Conservation (phyloP, 352 stramenopile species). For the Globisporangium radiosum region DNA sequence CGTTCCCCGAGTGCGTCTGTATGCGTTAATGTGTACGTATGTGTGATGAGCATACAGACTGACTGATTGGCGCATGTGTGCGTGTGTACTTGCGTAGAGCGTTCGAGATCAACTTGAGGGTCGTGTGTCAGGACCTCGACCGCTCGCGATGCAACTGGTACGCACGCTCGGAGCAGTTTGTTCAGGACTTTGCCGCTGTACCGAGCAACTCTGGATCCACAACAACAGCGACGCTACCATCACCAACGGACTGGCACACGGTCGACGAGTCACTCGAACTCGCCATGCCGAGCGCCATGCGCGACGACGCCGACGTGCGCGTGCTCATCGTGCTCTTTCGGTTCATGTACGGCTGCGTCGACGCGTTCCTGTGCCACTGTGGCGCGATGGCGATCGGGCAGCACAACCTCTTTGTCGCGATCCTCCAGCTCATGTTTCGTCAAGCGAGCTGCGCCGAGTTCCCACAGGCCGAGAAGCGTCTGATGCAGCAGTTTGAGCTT, state of each 20-base stretch:
- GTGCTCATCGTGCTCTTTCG: conserved; percentile 49
- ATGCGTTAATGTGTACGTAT: background rate
- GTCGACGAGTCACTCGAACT: conserved; percentile 40
- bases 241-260: conserved; percentile 22
- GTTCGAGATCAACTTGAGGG: conserved; percentile 67
- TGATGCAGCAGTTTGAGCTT: conserved; percentile 13
- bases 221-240: background rate
- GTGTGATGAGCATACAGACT: no score
- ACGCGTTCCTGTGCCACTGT: conserved; percentile 69
- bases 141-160: conserved; percentile 45
- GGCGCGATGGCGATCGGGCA: conserved; percentile 72
- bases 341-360: conserved; percentile 81
- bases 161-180: conserved; percentile 41
- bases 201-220: background rate
- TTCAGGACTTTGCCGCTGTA: conserved; percentile 22
- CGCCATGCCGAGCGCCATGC: conserved; percentile 1
- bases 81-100: conserved; percentile 21
- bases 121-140: conserved; percentile 47
- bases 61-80: background rate
- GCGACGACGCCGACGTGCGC: conserved; percentile 20
- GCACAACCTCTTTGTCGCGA: conserved; percentile 63
- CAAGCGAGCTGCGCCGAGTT: conserved; percentile 65
- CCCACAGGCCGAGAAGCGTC: conserved; percentile 36
- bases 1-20: conserved; percentile 56
- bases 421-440: conserved; percentile 72